A percentile compares a stretch with the other conserved stretches of the same genome.
These are phyloP conservation scores for Zygnema circumcarinatum DNA, from an alignment of 139 green algal species.

Conservation along the genomic window DNA sequence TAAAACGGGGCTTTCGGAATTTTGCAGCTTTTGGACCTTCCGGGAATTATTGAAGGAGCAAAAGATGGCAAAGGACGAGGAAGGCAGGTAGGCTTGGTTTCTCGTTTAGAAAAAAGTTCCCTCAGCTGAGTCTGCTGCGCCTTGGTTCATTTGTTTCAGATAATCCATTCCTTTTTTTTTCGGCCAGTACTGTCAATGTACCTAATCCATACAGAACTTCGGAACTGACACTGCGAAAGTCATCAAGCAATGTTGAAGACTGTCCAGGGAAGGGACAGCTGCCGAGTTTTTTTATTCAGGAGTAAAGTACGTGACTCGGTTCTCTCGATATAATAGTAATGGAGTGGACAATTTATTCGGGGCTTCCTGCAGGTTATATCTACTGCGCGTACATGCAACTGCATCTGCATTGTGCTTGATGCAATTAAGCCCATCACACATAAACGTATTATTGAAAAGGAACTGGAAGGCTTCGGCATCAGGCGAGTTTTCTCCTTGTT, in stretches of 20 bases:
- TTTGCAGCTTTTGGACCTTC: constrained; percentile 93
- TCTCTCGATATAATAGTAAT: too few relatives aligned
- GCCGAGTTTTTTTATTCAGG: too few relatives aligned
- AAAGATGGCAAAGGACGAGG: constrained; percentile 94
- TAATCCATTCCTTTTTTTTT: too few relatives aligned
- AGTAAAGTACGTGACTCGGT: too few relatives aligned
- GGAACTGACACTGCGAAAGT: too few relatives aligned
- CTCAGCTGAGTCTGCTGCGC: not conserved
- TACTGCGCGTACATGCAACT: constrained; percentile 94
- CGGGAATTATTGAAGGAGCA: constrained; percentile 97
- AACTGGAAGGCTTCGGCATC: constrained; percentile 80
- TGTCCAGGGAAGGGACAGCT: too few relatives aligned
- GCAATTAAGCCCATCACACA: constrained; percentile 98
- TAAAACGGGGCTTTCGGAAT: too few relatives aligned
- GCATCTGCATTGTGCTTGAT: constrained; percentile 98
- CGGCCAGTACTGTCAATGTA: too few relatives aligned
- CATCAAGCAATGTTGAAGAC: too few relatives aligned
- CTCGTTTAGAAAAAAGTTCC: constrained; percentile 1
- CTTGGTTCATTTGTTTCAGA: too few relatives aligned
- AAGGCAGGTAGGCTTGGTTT: constrained; percentile 74
- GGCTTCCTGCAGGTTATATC: constrained; percentile 90
- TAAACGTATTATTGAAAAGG: constrained; percentile 92
- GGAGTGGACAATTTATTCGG: too few relatives aligned
- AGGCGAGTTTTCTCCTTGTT: constrained; percentile 13
- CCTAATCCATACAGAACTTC: too few relatives aligned